Evolutionary conservation across 139 green algal genomes (phyloP).

Genomic region (Edaphochlamys debaryana): DNA sequence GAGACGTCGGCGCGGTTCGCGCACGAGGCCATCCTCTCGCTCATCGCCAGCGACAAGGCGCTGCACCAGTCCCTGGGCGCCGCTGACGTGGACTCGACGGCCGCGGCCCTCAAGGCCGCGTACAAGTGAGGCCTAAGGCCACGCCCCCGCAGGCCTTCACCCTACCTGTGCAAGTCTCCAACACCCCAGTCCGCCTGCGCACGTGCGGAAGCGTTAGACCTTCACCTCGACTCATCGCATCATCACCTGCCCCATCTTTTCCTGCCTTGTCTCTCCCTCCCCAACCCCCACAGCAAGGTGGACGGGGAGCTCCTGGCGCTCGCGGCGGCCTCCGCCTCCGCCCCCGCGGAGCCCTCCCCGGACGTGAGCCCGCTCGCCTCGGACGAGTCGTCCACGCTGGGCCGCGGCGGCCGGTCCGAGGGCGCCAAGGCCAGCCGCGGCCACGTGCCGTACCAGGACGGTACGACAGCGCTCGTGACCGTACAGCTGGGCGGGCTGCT

Average conservation of each 20-base stretch:
- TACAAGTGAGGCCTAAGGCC: no score
- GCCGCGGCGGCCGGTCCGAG: background rate
- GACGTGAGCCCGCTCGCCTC: no score
- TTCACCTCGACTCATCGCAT: no score
- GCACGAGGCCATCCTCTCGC: background rate
- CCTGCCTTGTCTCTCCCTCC: background rate
- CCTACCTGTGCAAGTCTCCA: no score
- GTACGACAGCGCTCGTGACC: slow-evolving; percentile 77
- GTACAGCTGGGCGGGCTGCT: slow-evolving; percentile 69
- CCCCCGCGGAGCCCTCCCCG: background rate
- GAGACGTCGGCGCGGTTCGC: slow-evolving; percentile 10
- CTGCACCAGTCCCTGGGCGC: slow-evolving; percentile 8
- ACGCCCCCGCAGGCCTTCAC: no score
- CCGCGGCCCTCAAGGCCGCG: background rate
- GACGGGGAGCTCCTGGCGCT: background rate
- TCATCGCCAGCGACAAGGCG: background rate
- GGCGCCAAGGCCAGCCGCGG: no score
- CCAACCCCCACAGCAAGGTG: slow-evolving; percentile 1
- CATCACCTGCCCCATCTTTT: background rate
- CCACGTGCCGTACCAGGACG: slow-evolving; percentile 36
- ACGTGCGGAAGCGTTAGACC: no score
- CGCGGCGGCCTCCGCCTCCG: background rate
- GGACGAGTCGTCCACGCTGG: no score
- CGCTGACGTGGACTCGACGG: background rate
- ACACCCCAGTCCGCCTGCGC: no score